phyloP scores from a whole-genome alignment of 768 basidiomycete species.

The Scleroderma citrinum region DNA sequence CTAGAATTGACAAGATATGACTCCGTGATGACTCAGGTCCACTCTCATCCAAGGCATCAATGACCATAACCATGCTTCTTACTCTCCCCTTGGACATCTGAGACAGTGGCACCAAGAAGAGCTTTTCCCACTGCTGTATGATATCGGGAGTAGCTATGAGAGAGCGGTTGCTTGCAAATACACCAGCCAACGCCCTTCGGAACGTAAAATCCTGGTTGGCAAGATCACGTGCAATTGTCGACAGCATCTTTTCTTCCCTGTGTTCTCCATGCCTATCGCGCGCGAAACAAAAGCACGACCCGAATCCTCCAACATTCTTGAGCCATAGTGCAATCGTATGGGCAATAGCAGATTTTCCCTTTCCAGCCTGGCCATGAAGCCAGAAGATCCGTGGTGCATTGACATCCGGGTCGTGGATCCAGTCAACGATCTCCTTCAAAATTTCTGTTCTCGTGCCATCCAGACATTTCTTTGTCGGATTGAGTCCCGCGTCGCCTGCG shows the following conservation, averaged over 20 bases:
- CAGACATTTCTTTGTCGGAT: background rate
- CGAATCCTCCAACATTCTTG: background rate
- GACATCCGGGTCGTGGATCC: background rate
- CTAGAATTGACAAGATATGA: background rate
- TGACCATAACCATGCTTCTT: background rate
- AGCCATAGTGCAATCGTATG: background rate
- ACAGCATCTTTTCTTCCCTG: background rate
- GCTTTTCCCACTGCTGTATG: background rate
- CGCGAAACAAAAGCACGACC: background rate
- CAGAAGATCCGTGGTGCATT: background rate
- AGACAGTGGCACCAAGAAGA: background rate
- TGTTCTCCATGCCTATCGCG: background rate
- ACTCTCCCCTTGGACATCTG: too few relatives aligned
- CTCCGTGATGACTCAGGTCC: background rate
- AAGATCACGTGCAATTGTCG: background rate
- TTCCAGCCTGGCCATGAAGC: background rate
- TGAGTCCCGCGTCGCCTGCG: background rate
- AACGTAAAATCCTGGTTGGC: background rate
- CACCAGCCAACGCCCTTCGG: background rate
- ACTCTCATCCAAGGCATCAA: background rate
- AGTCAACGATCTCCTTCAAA: background rate
- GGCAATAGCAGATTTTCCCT: constrained; percentile 1
- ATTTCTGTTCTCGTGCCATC: background rate
- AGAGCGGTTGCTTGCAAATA: background rate
- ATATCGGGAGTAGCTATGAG: background rate